phyloP scores from a whole-genome alignment of 106 monocot genomes.

The Phalaenopsis equestris region DNA sequence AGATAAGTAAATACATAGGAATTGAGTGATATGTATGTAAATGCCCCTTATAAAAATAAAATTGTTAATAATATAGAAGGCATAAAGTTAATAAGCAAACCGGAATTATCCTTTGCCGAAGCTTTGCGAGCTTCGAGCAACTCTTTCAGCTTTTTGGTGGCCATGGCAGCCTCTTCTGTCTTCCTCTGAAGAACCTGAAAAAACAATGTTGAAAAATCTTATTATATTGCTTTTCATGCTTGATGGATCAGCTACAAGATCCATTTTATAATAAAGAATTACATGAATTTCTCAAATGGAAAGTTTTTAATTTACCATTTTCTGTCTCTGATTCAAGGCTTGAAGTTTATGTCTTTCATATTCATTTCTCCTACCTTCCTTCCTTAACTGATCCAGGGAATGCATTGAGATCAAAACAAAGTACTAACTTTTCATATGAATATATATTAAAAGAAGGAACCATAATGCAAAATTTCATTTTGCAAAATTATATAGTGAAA shows the following conservation, averaged over 20 bases:
- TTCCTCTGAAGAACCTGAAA: constrained; percentile 91
- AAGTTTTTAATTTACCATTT: constrained; percentile 37
- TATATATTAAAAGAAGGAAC: neutral
- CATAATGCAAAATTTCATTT: neutral
- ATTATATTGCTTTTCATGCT: neutral
- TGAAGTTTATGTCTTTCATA: constrained; percentile 95
- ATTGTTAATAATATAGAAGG: no score
- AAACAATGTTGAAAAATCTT: neutral
- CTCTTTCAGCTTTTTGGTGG: constrained; percentile 91
- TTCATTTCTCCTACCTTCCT: constrained; percentile 92
- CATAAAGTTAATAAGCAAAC: constrained; percentile 21
- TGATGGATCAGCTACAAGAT: neutral
- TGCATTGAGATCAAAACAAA: neutral
- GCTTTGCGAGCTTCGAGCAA: constrained; percentile 82
- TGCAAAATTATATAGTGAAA: neutral
- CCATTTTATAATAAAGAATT: neutral
- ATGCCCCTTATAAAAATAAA: no score
- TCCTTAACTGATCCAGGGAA: constrained; percentile 54
- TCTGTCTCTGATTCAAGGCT: constrained; percentile 93
- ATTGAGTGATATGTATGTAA: no score
- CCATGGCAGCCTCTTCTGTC: constrained; percentile 96
- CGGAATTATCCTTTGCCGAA: constrained; percentile 55
- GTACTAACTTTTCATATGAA: neutral
- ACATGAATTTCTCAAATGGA: neutral
- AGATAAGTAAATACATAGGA: no score